Evolutionary conservation across 495 filamentous ascomycete genomes (phyloP).

Genomic region (Daldinia bambusicola): DNA sequence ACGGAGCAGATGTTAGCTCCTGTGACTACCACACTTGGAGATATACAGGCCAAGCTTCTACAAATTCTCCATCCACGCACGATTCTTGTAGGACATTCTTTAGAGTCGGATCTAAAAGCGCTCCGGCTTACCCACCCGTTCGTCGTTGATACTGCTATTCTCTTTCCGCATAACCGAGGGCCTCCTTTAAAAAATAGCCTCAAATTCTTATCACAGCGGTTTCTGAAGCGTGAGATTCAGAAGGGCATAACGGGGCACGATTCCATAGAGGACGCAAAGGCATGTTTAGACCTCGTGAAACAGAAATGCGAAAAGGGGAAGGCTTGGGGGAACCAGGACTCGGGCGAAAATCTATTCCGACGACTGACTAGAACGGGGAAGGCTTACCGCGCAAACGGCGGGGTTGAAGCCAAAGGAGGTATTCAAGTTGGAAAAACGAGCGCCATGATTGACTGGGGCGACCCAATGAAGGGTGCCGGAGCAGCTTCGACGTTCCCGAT

Average conservation of each 20-base stretch:
- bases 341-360: conserved; percentile 86
- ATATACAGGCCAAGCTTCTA: conserved; percentile 83
- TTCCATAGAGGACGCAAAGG: conserved; percentile 89
- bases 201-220: conserved; percentile 83
- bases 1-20: conserved; percentile 81
- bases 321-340: conserved; percentile 79
- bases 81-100: conserved; percentile 89
- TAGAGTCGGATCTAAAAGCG: conserved; percentile 88
- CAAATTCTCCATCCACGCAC: conserved; percentile 76
- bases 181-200: conserved; percentile 73
- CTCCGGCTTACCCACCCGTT: conserved; percentile 89
- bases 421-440: conserved; percentile 69
- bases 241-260: conserved; percentile 75
- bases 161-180: conserved; percentile 72
- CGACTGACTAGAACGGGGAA: conserved; percentile 71
- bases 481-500: conserved; percentile 75
- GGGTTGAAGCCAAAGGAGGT: conserved; percentile 57
- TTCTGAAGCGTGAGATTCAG: conserved; percentile 86
- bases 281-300: conserved; percentile 91
- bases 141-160: conserved; percentile 86
- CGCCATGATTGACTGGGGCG: conserved; percentile 90
- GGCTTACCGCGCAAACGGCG: conserved; percentile 63
- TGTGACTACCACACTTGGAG: conserved; percentile 82
- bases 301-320: conserved; percentile 94
- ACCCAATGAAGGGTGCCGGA: conserved; percentile 77